Evolutionary conservation across 1,284 basidiomycete species (phyloP).

Genomic region (Puccinia novopanici): DNA sequence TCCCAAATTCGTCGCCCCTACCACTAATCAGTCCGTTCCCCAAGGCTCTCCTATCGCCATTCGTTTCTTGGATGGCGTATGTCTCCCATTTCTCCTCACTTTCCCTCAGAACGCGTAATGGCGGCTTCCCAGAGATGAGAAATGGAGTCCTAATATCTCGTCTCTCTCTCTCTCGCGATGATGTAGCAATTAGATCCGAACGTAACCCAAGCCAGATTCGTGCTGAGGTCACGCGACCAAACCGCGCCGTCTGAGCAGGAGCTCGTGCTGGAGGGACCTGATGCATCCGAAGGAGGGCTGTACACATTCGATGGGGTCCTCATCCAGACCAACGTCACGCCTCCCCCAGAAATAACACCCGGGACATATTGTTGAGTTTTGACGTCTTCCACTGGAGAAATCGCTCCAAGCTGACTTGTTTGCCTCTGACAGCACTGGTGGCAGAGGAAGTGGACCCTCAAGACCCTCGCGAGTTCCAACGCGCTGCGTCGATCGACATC

Average conservation of each 20-base stretch:
- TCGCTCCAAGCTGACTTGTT: neutral
- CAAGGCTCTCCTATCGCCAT: constrained; percentile 7
- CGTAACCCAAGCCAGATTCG: constrained; percentile 16
- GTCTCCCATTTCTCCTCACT: neutral
- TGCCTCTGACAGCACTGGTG: neutral
- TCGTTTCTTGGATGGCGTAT: constrained; percentile 32
- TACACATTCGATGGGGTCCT: constrained; percentile 26
- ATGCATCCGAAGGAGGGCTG: constrained; percentile 16
- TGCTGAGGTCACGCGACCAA: neutral
- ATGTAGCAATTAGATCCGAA: constrained; percentile 18
- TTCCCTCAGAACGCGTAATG: no score
- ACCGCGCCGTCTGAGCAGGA: neutral
- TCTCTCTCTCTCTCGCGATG: neutral
- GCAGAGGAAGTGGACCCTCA: constrained; percentile 32
- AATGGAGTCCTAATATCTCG: neutral
- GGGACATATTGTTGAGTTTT: constrained; percentile 27
- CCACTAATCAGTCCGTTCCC: neutral
- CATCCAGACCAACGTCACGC: constrained; percentile 4
- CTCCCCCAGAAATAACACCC: neutral
- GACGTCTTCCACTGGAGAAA: neutral
- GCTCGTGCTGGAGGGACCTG: neutral
- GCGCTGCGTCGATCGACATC: constrained; percentile 1
- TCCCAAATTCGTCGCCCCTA: constrained; percentile 21
- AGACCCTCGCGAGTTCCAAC: constrained; percentile 1
- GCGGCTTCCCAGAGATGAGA: neutral